Evolutionary conservation across 352 stramenopile genomes (phyloP).

Genomic region (Proteromonas lacertae): DNA sequence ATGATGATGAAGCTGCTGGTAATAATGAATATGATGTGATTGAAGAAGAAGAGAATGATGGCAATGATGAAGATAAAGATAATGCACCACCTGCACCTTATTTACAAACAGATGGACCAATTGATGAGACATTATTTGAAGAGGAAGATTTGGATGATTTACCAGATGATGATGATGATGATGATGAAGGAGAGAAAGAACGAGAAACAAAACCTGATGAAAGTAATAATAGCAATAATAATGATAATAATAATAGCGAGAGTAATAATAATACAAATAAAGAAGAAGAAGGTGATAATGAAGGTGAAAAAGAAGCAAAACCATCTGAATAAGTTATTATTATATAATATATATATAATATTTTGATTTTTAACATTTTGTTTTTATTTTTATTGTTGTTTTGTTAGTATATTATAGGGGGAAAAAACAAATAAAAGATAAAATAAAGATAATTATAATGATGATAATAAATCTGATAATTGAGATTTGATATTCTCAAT

Average conservation of each 20-base stretch:
- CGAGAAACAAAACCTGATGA: not conserved
- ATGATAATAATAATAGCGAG: not conserved
- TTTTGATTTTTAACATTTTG: no score
- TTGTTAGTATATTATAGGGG: no score
- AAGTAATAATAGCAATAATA: not conserved
- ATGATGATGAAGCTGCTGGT: constrained; percentile 14
- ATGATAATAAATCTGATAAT: no score
- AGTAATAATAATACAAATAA: not conserved
- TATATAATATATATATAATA: no score
- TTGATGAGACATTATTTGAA: not conserved
- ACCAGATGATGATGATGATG: not conserved
- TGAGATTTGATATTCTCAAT: no score
- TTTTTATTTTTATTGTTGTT: no score
- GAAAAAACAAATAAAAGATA: no score
- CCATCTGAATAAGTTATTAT: no score
- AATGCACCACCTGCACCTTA: not conserved
- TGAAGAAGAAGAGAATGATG: not conserved
- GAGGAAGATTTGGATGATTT: not conserved
- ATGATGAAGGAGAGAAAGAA: not conserved
- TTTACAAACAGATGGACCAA: not conserved
- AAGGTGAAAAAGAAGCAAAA: no score
- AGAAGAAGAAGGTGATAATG: not conserved
- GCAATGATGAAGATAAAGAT: not conserved
- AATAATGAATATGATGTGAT: constrained; percentile 3
- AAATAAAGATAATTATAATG: no score